Base-by-base conservation (phyloP, 768 basidiomycete species). In the Mycena galopus region DNA sequence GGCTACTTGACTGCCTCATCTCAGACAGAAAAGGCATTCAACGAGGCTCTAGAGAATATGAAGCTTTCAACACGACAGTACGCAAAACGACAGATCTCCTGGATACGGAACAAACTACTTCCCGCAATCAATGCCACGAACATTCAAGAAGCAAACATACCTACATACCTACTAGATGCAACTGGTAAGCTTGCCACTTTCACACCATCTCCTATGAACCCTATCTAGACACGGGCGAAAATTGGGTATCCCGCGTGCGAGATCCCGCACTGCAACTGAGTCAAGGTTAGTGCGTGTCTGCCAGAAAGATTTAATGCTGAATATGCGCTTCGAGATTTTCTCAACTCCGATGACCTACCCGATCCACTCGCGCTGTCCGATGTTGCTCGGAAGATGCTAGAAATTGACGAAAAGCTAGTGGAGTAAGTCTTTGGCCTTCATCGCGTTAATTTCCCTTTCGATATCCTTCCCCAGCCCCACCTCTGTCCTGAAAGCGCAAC, bases 51-150 rank as follows among this genome's bases (percentile, higher is more conserved):
- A 9, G 91, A 93, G 51, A 87, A 87, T 11, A 97, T 96, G 92
- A 98, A 98, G 80, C 81, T 88, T 0, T 92, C 93, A 0, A 99
- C 97, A 10, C 86, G 93, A 25, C 93, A 96, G 81, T 99, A 99
- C 79, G 95, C 98, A 0, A 95, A 94, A 78, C 86, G 92, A 44
- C 98, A 99, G 80, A 86, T 97, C 50, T 91, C 92, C 39, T 99
- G 98, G 98, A 92, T 99, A 57, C 87, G 90, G 44, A 95, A 95
- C 79, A 97, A 98, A 81, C 82, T 99, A 17, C 80, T 98, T 39
- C 97, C 96, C 3, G 91, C 89, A 4, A 82, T 93, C 17, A 78
- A 86, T 37, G 83, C 86, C 14, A 86, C 89, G 11, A 89, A 90
- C 66, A 74, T 77, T 12, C 75, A 83, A 23, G 82, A 80, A 11